Conservation (phyloP, 441 rosid species). For the Breynia disticha region DNA sequence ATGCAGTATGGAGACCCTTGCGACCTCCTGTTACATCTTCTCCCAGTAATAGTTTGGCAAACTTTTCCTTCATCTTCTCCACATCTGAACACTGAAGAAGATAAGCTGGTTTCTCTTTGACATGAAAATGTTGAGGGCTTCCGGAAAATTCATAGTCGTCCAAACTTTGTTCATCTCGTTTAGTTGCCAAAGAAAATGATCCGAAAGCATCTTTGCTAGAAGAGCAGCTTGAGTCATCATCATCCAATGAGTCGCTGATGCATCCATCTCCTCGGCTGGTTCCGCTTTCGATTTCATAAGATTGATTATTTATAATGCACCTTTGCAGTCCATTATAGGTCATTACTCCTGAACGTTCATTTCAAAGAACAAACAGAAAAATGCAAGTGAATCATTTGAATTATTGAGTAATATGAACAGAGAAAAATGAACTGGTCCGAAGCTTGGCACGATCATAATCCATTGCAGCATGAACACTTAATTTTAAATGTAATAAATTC, state of each 20-base stretch:
- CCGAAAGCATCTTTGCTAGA: conserved; percentile 86
- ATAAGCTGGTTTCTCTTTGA: conserved; percentile 47
- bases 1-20: conserved; percentile 60
- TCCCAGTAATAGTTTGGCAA: conserved; percentile 69
- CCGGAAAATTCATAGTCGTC: conserved; percentile 52
- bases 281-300: conserved; percentile 76
- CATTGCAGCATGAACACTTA: too few species aligned
- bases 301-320: conserved; percentile 74
- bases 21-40: conserved; percentile 84
- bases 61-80: conserved; percentile 79
- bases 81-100: conserved; percentile 44
- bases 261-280: conserved; percentile 78
- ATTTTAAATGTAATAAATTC: too few species aligned
- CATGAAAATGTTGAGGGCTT: conserved; percentile 46
- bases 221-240: conserved; percentile 79
- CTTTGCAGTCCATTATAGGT: conserved; percentile 79
- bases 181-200: conserved; percentile 57
- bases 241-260: conserved; percentile 67
- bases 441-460: too few species aligned
- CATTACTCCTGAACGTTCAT: conserved; percentile 43
- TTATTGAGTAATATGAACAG: background rate
- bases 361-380: too few species aligned
- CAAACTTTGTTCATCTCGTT: conserved; percentile 40
- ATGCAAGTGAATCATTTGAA: background rate
- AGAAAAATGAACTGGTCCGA: background rate